Base-by-base conservation (phyloP, 352 stramenopile species). In the Phytophthora nicotianae region DNA sequence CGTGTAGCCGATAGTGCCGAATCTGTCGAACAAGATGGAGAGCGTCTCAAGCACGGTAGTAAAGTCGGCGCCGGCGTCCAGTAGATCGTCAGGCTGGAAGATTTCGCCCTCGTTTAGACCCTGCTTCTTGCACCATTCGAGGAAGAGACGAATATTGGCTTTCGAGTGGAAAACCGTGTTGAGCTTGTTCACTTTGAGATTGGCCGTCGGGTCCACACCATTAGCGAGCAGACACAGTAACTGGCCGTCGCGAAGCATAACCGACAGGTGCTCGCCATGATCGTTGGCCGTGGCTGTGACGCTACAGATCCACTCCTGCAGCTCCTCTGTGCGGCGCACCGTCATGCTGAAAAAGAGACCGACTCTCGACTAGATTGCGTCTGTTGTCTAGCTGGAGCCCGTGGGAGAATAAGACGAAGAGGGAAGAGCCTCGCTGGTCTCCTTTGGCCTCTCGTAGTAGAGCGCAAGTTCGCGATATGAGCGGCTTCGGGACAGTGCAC, bases 101-200 rank as follows among this genome's bases (percentile, higher is more conserved):
- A 96, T 63, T 7, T 96, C 81, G 14, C 70, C 71, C 37, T 93
- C 84, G 24, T 70, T 75, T 11, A 96, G 50, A 2, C 85, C 86
- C 48, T 93, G 79, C 26, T 72, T 61, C 46, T 76, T 74, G 47
- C 84, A 94, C 88, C 88, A 96, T 45, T 93, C 77, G 37, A 88
- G 69, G 53, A 96, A 96, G 29, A 90, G 74, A 14, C 79, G 81
- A 41, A 92, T 85, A 69, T 96, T 96, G 63, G 81, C 77, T 57
- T 93, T 93, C 27, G 84, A 87, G 65, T 96, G 88, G 72, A 95
- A 96, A 37, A 91, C 82, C 37, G 88, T 96, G 67, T 89, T 94
- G 58, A 96, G 82, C 57, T 90, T 91, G 70, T 95, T 96, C 54
- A 94, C 72, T 57, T 90, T 92, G 63, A 95, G 69, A 50, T 83